A percentile compares a stretch with the other conserved stretches of the same genome.
These are phyloP conservation scores for Oehlia diaphana DNA, from an alignment of 192 early-diverging fungal genomes.

Conservation along the genomic window DNA sequence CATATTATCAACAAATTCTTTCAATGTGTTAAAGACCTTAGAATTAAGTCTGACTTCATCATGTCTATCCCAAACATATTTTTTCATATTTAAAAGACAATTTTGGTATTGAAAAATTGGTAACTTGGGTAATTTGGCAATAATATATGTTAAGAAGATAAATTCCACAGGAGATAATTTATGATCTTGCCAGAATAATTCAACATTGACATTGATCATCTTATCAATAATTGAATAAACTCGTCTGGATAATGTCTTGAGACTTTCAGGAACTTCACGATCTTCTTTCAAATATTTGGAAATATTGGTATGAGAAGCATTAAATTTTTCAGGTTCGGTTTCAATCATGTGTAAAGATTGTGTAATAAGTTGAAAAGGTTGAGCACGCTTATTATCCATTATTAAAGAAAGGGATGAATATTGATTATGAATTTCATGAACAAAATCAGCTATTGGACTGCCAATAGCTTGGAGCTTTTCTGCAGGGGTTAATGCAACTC, in stretches of 20 bases:
- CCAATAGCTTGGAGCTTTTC: no score
- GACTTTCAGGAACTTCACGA: conserved; percentile 16
- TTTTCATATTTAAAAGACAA: conserved; percentile 20
- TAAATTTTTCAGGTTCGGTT: conserved; percentile 15
- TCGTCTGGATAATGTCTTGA: background rate
- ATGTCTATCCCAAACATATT: conserved; percentile 21
- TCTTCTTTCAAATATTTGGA: conserved; percentile 20
- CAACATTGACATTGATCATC: conserved; percentile 20
- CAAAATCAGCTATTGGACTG: background rate
- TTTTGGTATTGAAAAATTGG: conserved; percentile 23
- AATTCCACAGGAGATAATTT: conserved; percentile 24
- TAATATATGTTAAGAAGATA: background rate
- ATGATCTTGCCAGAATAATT: conserved; percentile 17
- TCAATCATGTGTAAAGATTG: conserved; percentile 30
- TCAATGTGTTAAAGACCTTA: conserved; percentile 20
- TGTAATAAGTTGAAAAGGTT: conserved; percentile 27
- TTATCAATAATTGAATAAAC: conserved; percentile 5
- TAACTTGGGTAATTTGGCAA: conserved; percentile 9
- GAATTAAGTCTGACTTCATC: conserved; percentile 22
- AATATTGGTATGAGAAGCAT: conserved; percentile 4
- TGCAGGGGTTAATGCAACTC: no score
- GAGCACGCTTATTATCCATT: background rate
- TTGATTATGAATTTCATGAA: conserved; percentile 1
- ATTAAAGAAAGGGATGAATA: conserved; percentile 6
- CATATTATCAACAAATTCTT: conserved; percentile 21